Conservation (phyloP, 139 green algal genomes). For the Micractinium conductrix region DNA sequence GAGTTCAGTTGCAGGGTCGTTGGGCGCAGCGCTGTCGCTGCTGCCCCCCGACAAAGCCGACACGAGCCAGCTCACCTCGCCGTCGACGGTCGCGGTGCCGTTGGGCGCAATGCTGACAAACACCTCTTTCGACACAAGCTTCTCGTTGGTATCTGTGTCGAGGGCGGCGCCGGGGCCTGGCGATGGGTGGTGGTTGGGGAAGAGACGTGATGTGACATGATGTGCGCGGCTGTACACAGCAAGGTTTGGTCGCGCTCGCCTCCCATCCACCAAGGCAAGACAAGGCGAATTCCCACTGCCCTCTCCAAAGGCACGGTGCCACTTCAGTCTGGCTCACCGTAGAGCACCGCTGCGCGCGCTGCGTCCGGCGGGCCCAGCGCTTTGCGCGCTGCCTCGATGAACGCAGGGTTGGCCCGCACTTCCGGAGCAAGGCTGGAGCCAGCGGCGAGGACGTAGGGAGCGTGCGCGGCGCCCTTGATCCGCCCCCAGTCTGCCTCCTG, state of each 20-base stretch:
- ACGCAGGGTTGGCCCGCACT: slow-evolving; percentile 12
- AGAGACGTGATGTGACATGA: too few species aligned
- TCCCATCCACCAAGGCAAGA: too few species aligned
- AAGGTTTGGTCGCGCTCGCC: too few species aligned
- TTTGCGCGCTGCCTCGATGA: not conserved
- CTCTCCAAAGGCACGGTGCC: too few species aligned
- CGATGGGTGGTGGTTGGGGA: too few species aligned
- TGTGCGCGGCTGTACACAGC: too few species aligned
- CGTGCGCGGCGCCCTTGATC: slow-evolving; percentile 18
- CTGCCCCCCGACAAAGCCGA: not conserved
- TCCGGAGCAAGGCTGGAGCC: slow-evolving; percentile 11
- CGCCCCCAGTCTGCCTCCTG: slow-evolving; percentile 30
- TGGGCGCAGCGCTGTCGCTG: not conserved
- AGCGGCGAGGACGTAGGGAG: not conserved
- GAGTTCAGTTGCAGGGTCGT: not conserved
- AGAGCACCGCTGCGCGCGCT: not conserved
- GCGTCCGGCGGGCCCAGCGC: slow-evolving; percentile 9
- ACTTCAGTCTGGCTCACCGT: too few species aligned
- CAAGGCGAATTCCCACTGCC: too few species aligned
- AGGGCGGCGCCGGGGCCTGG: not conserved
- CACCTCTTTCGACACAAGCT: slow-evolving; percentile 12
- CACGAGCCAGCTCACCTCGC: not conserved
- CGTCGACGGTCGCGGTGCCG: not conserved
- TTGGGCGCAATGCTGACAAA: slow-evolving; percentile 33
- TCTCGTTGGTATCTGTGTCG: not conserved